Conservation (phyloP, 345 rosid genomes). For the Balakata baccata region DNA sequence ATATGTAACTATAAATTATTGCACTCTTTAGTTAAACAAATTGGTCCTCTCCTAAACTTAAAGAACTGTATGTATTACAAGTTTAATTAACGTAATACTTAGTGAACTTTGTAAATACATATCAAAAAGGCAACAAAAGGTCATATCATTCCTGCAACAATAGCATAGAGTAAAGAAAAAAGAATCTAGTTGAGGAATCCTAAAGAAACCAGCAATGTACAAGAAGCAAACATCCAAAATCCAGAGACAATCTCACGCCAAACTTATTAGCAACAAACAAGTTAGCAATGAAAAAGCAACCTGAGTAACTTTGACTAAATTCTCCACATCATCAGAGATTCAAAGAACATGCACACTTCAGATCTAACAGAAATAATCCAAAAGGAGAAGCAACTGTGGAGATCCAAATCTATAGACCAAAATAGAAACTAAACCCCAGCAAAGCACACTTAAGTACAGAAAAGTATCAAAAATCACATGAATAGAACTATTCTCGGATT, state of each 20-base stretch:
- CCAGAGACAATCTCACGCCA: conserved; percentile 10
- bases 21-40: not conserved
- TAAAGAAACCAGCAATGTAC: conserved; percentile 9
- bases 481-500: not conserved
- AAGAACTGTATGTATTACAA: not conserved
- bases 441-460: not conserved
- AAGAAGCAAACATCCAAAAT: conserved; percentile 19
- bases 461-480: not conserved
- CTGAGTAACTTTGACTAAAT: conserved; percentile 19
- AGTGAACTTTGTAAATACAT: conserved; percentile 5
- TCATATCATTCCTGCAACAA: not conserved
- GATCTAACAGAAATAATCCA: conserved; percentile 22
- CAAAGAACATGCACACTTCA: conserved; percentile 7
- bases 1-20: no score
- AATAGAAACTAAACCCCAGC: not conserved
- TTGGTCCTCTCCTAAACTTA: not conserved
- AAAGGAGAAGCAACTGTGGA: not conserved
- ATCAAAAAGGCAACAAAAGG: conserved; percentile 6
- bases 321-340: conserved; percentile 11
- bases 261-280: conserved; percentile 8
- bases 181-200: conserved; percentile 18
- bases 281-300: not conserved
- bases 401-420: conserved; percentile 5
- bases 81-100: conserved; percentile 6
- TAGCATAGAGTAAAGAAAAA: not conserved